Evolutionary conservation across 2,329 filamentous ascomycete genomes (phyloP).

Genomic region (Penicillium sp.): DNA sequence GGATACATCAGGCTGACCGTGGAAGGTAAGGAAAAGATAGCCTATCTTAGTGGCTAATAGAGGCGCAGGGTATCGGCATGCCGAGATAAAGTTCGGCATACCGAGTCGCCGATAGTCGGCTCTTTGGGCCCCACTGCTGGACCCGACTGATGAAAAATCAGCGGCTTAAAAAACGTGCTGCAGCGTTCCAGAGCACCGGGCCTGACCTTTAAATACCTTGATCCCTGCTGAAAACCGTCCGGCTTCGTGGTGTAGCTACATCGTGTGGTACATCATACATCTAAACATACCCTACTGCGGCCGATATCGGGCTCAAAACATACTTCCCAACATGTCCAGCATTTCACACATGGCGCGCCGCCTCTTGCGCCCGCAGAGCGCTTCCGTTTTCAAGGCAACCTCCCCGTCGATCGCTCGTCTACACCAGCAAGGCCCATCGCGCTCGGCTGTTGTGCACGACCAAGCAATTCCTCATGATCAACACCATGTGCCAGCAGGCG

Average conservation of each 20-base stretch:
- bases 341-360: slow-evolving; percentile 12
- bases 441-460: slow-evolving; percentile 26
- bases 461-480: slow-evolving; percentile 23
- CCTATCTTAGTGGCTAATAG: not conserved
- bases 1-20: not conserved
- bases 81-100: slow-evolving; percentile 15
- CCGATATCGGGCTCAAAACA: not conserved
- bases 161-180: not conserved
- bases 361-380: slow-evolving; percentile 14
- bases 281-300: not conserved
- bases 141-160: slow-evolving; percentile 17
- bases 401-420: slow-evolving; percentile 12
- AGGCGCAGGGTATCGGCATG: slow-evolving; percentile 2
- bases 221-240: not conserved
- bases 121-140: slow-evolving; percentile 20
- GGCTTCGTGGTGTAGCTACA: not conserved
- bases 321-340: slow-evolving; percentile 10
- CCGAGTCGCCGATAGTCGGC: slow-evolving; percentile 26
- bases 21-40: not conserved
- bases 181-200: not conserved
- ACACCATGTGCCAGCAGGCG: slow-evolving; percentile 1
- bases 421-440: slow-evolving; percentile 25
- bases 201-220: not conserved
- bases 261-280: not conserved
- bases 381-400: not conserved